These are phyloP conservation scores for Quercus lobata DNA, from an alignment of 331 rosid species.

Conservation along the genomic window DNA sequence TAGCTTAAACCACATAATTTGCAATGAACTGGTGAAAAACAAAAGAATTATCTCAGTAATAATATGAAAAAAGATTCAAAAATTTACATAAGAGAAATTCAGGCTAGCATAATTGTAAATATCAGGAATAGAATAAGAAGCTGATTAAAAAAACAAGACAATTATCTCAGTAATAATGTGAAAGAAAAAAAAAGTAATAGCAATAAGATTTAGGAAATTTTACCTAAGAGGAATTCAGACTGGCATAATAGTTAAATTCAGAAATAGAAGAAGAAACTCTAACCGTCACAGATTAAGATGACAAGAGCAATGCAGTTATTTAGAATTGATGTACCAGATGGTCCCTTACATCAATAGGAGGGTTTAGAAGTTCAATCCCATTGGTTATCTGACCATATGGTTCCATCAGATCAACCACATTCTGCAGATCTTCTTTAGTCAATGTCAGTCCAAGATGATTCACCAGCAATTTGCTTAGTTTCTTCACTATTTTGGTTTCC, in stretches of 20 bases:
- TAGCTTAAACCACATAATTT: not conserved
- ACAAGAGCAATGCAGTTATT: slow-evolving; percentile 5
- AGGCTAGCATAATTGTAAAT: no score
- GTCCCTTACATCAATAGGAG: slow-evolving; percentile 79
- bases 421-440: slow-evolving; percentile 75
- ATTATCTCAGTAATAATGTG: not conserved
- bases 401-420: slow-evolving; percentile 90
- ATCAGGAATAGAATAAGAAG: no score
- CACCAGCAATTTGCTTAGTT: slow-evolving; percentile 59
- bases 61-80: not conserved
- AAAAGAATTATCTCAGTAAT: not conserved
- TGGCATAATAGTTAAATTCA: not conserved
- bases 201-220: not conserved
- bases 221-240: not conserved
- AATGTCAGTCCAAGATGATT: slow-evolving; percentile 82
- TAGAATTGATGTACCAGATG: slow-evolving; percentile 16
- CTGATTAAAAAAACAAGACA: not conserved
- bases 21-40: not conserved
- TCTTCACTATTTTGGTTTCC: slow-evolving; percentile 49
- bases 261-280: slow-evolving; percentile 19
- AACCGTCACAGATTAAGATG: slow-evolving; percentile 10
- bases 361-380: slow-evolving; percentile 90
- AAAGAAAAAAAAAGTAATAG: not conserved
- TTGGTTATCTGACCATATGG: slow-evolving; percentile 97
- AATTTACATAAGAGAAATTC: no score